Base-by-base conservation (phyloP, 352 stramenopile species). In the Globisporangium radiosum region DNA sequence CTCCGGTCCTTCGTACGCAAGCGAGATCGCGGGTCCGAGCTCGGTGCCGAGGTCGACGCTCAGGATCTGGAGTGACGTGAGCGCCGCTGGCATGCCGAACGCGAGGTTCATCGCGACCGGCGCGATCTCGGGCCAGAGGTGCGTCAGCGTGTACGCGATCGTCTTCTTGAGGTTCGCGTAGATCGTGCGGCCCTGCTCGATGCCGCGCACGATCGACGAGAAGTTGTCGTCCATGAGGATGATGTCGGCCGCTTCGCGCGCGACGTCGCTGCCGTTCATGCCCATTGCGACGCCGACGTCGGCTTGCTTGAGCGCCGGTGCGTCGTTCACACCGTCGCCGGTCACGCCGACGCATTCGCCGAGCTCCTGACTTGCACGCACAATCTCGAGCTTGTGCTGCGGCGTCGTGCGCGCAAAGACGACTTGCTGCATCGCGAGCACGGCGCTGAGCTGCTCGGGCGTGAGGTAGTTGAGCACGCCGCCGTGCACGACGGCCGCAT, bases 251-350 rank as follows among this genome's bases (percentile, higher is more conserved):
- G 94, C 95, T 61, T 97, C 74, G 57, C 90, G 89, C 48, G 94
- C 90, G 2, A 99, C 96, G 54, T 97, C 92, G 40, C 90, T 98
- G 58, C 96, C 96, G 64, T 90, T 95, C 56, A 91, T 88, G 33
- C 95, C 96, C 96, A 99, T 99, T 2, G 96, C 94, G 53, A 99
- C 88, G 67, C 96, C 95, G 53, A 99, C 97, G 66, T 98, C 91
- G 0, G 94, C 95, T 43, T 86, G 68, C 60, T 86, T 86, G 15
- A 88, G 54, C 5, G 78, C 75, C 9, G 75, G 78, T 5, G 78
- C 70, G n/a, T 88, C 78, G 59, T 88, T 86, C 39, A 88, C 75
- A 25, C 78, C 78, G 42, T 86, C 73, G 39, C 96, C 96, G n/a
- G 94, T 84, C 52, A 84, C 68, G 14, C 85, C 91, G 9, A 97